A percentile compares a stretch with the other conserved stretches of the same genome.
Conservation (phyloP, 2,329 filamentous ascomycete genomes). For the Colletotrichum caudatum region DNA sequence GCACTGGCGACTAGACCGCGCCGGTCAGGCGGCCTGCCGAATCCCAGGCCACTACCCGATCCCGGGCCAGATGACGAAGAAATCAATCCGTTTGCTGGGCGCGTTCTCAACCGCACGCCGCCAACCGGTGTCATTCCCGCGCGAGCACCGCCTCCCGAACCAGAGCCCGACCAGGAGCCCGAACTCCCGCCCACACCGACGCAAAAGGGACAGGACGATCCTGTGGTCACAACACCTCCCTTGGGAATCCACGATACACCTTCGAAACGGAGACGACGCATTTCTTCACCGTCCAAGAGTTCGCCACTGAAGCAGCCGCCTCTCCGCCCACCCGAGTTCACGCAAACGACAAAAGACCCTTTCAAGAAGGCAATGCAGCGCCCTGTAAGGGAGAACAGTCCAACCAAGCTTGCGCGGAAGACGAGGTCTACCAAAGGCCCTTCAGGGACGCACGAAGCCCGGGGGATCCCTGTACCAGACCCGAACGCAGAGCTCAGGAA, state of each 20-base stretch:
- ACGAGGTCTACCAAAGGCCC: conserved; percentile 15
- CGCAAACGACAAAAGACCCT: conserved; percentile 23
- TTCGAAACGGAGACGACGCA: conserved; percentile 61
- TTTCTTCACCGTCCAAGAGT: conserved; percentile 53
- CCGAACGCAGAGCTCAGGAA: conserved; percentile 63
- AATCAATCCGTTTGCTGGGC: conserved; percentile 56
- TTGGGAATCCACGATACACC: conserved; percentile 71
- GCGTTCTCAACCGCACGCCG: conserved; percentile 52
- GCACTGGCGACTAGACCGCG: conserved; percentile 52
- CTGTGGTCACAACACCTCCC: conserved; percentile 66
- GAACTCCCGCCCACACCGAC: conserved; percentile 72
- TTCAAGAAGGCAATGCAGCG: conserved; percentile 41
- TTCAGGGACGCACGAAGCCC: conserved; percentile 52
- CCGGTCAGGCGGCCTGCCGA: conserved; percentile 57
- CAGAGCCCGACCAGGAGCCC: conserved; percentile 59
- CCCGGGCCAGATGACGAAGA: conserved; percentile 57
- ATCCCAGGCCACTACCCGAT: conserved; percentile 61
- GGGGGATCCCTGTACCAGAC: conserved; percentile 56
- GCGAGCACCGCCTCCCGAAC: conserved; percentile 6
- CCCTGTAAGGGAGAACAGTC: conserved; percentile 14
- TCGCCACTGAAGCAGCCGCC: conserved; percentile 64
- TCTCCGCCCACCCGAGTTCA: conserved; percentile 46
- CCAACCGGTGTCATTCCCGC: conserved; percentile 44
- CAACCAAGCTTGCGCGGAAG: conserved; percentile 10
- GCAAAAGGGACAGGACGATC: conserved; percentile 62